Conservation (phyloP, 805 yeast genomes). For the Starmerella sirachaensis region DNA sequence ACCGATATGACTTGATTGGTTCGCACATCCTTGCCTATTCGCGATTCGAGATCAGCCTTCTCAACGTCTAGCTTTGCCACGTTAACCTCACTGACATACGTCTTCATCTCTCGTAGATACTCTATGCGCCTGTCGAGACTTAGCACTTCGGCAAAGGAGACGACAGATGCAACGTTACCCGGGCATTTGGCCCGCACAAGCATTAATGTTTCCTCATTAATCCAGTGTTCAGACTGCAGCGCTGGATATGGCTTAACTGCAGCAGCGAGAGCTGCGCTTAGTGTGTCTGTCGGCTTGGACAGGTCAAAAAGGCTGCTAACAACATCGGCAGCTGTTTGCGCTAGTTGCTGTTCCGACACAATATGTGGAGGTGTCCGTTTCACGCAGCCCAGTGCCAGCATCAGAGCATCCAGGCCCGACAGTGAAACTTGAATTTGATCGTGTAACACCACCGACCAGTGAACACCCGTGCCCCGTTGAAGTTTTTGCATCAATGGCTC, state of each 20-base stretch:
- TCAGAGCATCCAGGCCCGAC: slow-evolving; percentile 9
- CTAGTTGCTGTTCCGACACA: slow-evolving; percentile 8
- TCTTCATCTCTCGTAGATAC: slow-evolving; percentile 45
- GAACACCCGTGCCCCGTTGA: slow-evolving; percentile 16
- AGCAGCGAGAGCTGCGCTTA: slow-evolving; percentile 29
- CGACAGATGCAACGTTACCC: slow-evolving; percentile 42
- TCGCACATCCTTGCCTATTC: slow-evolving; percentile 32
- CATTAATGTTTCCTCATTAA: slow-evolving; percentile 36
- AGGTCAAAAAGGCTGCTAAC: slow-evolving; percentile 15
- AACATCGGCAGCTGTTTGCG: slow-evolving; percentile 23
- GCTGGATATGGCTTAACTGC: slow-evolving; percentile 38
- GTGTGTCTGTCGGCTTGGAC: slow-evolving; percentile 15
- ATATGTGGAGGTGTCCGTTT: slow-evolving; percentile 5
- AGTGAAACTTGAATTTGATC: slow-evolving; percentile 10
- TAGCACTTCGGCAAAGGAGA: slow-evolving; percentile 25
- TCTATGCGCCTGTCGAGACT: slow-evolving; percentile 26
- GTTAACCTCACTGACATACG: slow-evolving; percentile 38
- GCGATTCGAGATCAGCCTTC: slow-evolving; percentile 29
- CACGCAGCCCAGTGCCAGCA: slow-evolving; percentile 11
- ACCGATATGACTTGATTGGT: slow-evolving; percentile 32
- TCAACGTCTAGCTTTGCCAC: slow-evolving; percentile 26
- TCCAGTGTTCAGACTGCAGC: slow-evolving; percentile 37
- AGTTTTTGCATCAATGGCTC: slow-evolving; percentile 13
- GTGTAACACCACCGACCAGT: slow-evolving; percentile 16
- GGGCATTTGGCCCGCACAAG: slow-evolving; percentile 70